Base-by-base conservation (phyloP, 1,284 basidiomycete species). In the Gomphus bonarii region DNA sequence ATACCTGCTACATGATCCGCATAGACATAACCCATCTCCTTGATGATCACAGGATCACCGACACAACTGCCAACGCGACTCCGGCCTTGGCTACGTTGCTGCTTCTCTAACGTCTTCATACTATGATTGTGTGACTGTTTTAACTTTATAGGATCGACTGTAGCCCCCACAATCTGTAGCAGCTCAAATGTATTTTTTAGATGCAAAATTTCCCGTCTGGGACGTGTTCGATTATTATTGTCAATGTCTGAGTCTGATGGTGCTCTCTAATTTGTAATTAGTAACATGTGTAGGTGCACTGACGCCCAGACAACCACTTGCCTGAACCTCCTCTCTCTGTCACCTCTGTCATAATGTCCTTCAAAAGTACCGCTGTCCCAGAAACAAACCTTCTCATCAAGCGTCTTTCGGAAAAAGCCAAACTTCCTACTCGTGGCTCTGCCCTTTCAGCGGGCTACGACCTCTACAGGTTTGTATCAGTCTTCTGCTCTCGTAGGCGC, bases 371-470 rank as follows among this genome's bases (percentile, higher is more conserved):
- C 50, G 36, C 8, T 28, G 25, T 75, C 4, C 76, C 78, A 25
- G 65, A 70, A 4, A 66, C 75, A 2, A 76, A 76, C 50, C 82
- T 98, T 18, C 81, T 93, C 61, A 84, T 99, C 64, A 95, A 97
- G 68, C 81, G 85, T 38, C 82, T 90, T 50, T 89, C 89, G 1
- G 80, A 85, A 12, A 85, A 85, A 64, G 97, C 92, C 16, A 88
- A 72, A 61, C 68, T 97, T 28, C 95, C 97, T 0, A 94, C 90
- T 11, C 81, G 91, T 58, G 95, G 95, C 1, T 94, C 91, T 6
- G 71, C 82, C 1, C 75, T 89, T 49, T 81, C 95, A 1, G 95
- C 95, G 2, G 95, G 95, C 2, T 95, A 98, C 67, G 95, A 99
- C 70, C 75, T 99, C 43, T 97, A 93, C 72, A 88, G 89, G 84